Percentiles rank a stretch among this genome's conserved stretches.
Conservation (phyloP, 495 filamentous ascomycete species). For the Echria macrotheca region DNA sequence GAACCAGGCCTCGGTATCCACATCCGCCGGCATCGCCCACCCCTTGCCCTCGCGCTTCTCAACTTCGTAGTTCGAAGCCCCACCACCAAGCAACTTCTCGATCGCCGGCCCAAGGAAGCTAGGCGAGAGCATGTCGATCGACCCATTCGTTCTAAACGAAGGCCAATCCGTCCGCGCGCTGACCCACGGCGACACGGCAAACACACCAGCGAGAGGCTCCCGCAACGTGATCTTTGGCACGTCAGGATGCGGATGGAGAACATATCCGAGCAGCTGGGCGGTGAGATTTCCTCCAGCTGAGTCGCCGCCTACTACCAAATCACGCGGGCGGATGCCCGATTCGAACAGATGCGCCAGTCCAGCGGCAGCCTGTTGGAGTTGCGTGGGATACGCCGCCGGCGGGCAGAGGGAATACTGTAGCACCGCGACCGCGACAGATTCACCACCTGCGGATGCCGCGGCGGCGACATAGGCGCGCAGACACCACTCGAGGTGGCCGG, state of each 20-base stretch:
- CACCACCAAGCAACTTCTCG: background rate
- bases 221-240: conserved; percentile 6
- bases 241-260: conserved; percentile 24
- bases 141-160: conserved; percentile 14
- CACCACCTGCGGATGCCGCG: background rate
- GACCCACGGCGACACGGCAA: conserved; percentile 27
- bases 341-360: conserved; percentile 21
- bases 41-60: conserved; percentile 15
- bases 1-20: conserved; percentile 21
- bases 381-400: conserved; percentile 20
- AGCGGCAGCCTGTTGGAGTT: conserved; percentile 25
- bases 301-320: conserved; percentile 29
- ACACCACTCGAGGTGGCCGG: conserved; percentile 27
- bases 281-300: conserved; percentile 30
- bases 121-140: conserved; percentile 27
- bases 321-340: conserved; percentile 16
- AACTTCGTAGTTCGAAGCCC: background rate
- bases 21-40: conserved; percentile 24
- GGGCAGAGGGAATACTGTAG: conserved; percentile 30
- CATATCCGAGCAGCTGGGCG: conserved; percentile 22
- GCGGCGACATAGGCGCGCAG: conserved; percentile 21
- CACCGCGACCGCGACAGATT: conserved; percentile 28
- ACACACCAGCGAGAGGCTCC: conserved; percentile 23
- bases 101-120: background rate
- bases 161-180: conserved; percentile 3